These are phyloP conservation scores for Brachypodium distachyon DNA, from an alignment of 202 grass and related monocot genomes.

Conservation along the genomic window DNA sequence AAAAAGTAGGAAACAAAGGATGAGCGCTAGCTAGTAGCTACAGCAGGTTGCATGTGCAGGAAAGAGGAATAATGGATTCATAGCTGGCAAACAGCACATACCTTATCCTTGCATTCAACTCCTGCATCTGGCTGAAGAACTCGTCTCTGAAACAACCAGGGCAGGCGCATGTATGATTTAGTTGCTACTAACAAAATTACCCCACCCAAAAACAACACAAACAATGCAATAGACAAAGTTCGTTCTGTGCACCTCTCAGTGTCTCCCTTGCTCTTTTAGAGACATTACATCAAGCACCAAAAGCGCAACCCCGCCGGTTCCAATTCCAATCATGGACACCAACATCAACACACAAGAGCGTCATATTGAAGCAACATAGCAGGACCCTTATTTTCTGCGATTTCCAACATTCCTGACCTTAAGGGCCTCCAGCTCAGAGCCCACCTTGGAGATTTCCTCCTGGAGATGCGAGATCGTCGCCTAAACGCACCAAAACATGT, in stretches of 20 bases:
- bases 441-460: constrained; percentile 44
- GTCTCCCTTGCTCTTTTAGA: constrained; percentile 46
- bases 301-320: background rate
- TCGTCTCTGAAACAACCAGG: constrained; percentile 44
- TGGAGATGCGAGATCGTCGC: constrained; percentile 42
- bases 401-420: constrained; percentile 31
- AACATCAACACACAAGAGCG: background rate
- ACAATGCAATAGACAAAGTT: background rate
- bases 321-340: background rate
- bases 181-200: background rate
- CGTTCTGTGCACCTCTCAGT: constrained; percentile 41
- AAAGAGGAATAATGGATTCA: background rate
- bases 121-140: constrained; percentile 58
- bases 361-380: background rate
- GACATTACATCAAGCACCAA: constrained; percentile 28
- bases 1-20: background rate
- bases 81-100: constrained; percentile 1
- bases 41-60: background rate
- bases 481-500: constrained; percentile 18
- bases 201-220: background rate
- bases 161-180: background rate
- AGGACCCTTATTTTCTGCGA: background rate
- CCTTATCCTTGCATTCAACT: constrained; percentile 84
- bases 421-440: constrained; percentile 44
- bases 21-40: background rate